Conservation (phyloP, 2,329 filamentous ascomycete genomes). For the Paramyrothecium roridum region DNA sequence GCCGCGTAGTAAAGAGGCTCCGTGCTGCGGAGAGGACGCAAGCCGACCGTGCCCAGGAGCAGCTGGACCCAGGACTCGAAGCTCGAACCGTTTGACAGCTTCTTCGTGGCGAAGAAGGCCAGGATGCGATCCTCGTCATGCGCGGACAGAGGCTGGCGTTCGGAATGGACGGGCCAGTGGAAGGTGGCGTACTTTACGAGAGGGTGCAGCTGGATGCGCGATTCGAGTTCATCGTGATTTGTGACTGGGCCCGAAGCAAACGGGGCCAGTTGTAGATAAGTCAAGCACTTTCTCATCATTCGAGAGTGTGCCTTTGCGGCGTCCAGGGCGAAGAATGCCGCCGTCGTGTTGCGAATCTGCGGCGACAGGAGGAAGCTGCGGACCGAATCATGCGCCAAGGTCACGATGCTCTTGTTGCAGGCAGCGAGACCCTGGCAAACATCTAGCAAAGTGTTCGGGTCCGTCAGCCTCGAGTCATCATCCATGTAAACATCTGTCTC, state of each 20-base stretch:
- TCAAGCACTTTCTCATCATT: conserved; percentile 18
- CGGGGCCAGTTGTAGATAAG: conserved; percentile 11
- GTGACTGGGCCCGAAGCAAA: conserved; percentile 12
- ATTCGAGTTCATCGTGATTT: not conserved
- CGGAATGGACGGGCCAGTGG: conserved; percentile 18
- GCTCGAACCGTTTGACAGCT: conserved; percentile 8
- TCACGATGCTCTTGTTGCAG: conserved; percentile 7
- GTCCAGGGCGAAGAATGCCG: conserved; percentile 15
- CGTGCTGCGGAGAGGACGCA: conserved; percentile 8
- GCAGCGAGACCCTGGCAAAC: conserved; percentile 16
- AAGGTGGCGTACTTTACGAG: conserved; percentile 11
- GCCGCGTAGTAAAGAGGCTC: conserved; percentile 20
- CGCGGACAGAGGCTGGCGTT: conserved; percentile 5
- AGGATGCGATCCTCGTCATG: conserved; percentile 14
- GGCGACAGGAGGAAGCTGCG: conserved; percentile 14
- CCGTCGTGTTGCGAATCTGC: conserved; percentile 12
- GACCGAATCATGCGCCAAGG: conserved; percentile 19
- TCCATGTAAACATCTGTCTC: conserved; percentile 17
- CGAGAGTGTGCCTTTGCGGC: conserved; percentile 6
- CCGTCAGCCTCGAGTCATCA: conserved; percentile 16
- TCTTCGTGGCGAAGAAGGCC: conserved; percentile 15
- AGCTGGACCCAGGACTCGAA: conserved; percentile 20
- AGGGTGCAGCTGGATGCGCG: conserved; percentile 7
- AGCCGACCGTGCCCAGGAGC: conserved; percentile 6
- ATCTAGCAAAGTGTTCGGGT: conserved; percentile 11